Conservation (phyloP, 495 filamentous ascomycete species). For the Talaromyces liani region DNA sequence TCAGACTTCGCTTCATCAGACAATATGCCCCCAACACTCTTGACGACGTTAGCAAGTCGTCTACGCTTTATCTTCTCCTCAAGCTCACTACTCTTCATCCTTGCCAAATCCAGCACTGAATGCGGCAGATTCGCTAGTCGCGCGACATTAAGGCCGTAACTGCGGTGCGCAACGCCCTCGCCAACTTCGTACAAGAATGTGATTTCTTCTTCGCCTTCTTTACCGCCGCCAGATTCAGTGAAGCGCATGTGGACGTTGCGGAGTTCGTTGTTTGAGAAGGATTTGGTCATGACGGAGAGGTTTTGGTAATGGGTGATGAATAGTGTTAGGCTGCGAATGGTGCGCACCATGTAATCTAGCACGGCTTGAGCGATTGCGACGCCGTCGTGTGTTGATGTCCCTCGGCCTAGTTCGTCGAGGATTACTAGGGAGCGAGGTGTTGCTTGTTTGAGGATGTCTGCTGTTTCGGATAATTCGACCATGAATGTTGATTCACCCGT, state of each 20-base stretch:
- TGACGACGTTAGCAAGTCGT: conserved; percentile 40
- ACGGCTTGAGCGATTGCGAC: conserved; percentile 94
- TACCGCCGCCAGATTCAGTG: conserved; percentile 39
- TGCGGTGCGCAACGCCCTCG: conserved; percentile 85
- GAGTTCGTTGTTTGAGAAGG: conserved; percentile 52
- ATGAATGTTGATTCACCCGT: conserved; percentile 94
- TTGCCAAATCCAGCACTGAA: conserved; percentile 68
- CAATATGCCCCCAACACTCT: conserved; percentile 37
- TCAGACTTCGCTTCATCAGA: not conserved
- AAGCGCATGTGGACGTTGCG: conserved; percentile 84
- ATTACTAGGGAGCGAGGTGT: conserved; percentile 76
- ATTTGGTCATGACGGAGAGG: conserved; percentile 61
- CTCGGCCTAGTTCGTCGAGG: conserved; percentile 90
- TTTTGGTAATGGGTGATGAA: conserved; percentile 98
- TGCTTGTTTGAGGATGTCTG: conserved; percentile 81
- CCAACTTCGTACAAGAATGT: conserved; percentile 79
- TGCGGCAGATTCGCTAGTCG: conserved; percentile 75
- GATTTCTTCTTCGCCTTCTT: conserved; percentile 42
- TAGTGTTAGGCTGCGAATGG: conserved; percentile 66
- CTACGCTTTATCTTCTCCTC: conserved; percentile 64
- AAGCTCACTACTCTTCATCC: conserved; percentile 68
- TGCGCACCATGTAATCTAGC: conserved; percentile 71
- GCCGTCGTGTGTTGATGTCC: conserved; percentile 90
- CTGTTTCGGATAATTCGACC: conserved; percentile 91
- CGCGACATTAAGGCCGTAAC: conserved; percentile 92